These are phyloP conservation scores for Hymenoscyphus albidus DNA, from an alignment of 2,329 filamentous ascomycete species.

Conservation along the genomic window DNA sequence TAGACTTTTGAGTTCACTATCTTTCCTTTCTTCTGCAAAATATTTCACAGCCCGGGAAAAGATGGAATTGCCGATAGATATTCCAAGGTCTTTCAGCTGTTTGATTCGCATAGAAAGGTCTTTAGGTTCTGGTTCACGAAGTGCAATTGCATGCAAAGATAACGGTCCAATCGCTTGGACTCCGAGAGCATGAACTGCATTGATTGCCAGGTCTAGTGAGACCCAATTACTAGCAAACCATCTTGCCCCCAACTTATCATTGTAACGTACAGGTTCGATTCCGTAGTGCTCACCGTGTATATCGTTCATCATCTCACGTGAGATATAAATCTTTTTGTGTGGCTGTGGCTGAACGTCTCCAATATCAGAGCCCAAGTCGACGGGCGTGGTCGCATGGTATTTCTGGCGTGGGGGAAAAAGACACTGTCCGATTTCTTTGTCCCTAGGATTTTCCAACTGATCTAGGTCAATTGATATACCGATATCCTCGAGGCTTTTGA, in stretches of 20 bases:
- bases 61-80: conserved; percentile 57
- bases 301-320: conserved; percentile 35
- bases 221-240: conserved; percentile 78
- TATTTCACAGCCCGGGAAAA: conserved; percentile 64
- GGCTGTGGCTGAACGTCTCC: neutral
- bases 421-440: neutral
- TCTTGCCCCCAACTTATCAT: conserved; percentile 70
- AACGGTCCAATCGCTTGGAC: conserved; percentile 69
- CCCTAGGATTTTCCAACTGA: conserved; percentile 1
- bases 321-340: conserved; percentile 20
- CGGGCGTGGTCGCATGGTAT: too few relatives aligned
- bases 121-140: conserved; percentile 55
- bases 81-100: conserved; percentile 57
- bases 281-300: conserved; percentile 31
- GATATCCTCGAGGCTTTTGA: conserved; percentile 27
- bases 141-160: conserved; percentile 72
- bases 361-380: neutral
- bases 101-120: conserved; percentile 57
- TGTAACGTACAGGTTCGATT: conserved; percentile 46
- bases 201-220: conserved; percentile 67
- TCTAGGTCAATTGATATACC: conserved; percentile 25
- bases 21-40: conserved; percentile 56
- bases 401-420: neutral
- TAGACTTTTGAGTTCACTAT: conserved; percentile 27
- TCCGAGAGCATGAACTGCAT: conserved; percentile 66